Conservation (phyloP, 2,329 filamentous ascomycete genomes). For the Cladosporium cucumerinum region DNA sequence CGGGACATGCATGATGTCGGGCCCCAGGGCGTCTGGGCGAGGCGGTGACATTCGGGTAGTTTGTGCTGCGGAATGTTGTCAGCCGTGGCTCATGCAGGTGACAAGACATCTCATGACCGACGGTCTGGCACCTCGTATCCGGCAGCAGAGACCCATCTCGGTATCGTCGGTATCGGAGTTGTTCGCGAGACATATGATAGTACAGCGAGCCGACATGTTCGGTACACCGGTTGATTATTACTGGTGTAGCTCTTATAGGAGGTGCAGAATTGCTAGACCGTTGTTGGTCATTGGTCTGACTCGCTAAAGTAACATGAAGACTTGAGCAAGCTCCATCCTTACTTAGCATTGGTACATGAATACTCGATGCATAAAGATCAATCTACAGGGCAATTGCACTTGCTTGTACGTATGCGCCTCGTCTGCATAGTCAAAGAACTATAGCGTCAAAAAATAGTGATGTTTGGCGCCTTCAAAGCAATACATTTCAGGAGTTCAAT, state of each 20-base stretch:
- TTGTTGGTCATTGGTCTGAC: not conserved
- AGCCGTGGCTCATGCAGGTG: not conserved
- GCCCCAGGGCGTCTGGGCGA: not conserved
- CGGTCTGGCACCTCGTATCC: not conserved
- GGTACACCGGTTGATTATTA: not conserved
- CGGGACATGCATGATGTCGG: not conserved
- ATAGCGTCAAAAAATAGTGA: constrained; percentile 23
- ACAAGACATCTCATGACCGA: not conserved
- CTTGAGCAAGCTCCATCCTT: not conserved
- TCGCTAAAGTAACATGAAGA: not conserved
- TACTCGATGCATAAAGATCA: not conserved
- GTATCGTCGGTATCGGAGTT: too few relatives aligned
- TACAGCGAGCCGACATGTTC: not conserved
- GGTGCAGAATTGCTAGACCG: not conserved
- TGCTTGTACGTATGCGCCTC: not conserved
- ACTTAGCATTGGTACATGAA: not conserved
- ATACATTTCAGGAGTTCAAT: constrained; percentile 62
- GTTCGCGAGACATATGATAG: not conserved
- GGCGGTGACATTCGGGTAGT: not conserved
- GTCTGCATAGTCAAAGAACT: not conserved
- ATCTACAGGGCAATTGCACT: not conserved
- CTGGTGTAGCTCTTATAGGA: not conserved
- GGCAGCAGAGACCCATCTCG: not conserved
- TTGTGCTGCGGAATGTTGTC: not conserved
- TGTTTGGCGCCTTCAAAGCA: constrained; percentile 87